These are phyloP conservation scores for Citrus medica DNA, from an alignment of 345 rosid species.

Conservation along the genomic window DNA sequence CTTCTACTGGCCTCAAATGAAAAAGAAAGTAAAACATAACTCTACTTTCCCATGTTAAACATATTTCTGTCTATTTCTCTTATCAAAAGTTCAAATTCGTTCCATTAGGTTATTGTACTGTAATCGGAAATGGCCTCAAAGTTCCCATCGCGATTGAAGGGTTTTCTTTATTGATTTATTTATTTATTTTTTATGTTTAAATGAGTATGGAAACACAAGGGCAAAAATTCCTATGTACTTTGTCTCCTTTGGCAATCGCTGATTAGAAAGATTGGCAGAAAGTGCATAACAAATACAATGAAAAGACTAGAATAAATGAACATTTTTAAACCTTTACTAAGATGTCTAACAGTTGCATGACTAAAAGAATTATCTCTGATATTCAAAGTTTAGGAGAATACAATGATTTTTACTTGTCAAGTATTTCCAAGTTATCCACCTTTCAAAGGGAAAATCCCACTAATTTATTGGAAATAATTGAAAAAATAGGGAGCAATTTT, in stretches of 20 bases:
- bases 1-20: not conserved
- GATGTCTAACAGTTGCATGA: not conserved
- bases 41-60: not conserved
- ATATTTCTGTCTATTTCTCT: not conserved
- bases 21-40: not conserved
- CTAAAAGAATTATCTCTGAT: not conserved
- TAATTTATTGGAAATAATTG: not conserved
- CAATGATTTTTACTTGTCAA: not conserved
- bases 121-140: not conserved
- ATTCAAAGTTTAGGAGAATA: not conserved
- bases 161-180: not conserved
- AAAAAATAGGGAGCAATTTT: not conserved
- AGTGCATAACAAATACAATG: not conserved
- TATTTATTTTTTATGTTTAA: not conserved
- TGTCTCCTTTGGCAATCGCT: not conserved
- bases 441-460: not conserved
- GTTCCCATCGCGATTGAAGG: not conserved
- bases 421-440: not conserved
- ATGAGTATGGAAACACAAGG: not conserved
- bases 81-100: not conserved
- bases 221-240: not conserved
- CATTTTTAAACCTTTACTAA: not conserved
- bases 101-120: not conserved
- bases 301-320: not conserved
- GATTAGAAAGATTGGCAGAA: not conserved